Base-by-base conservation (phyloP, 352 stramenopile species). In the Phytophthora idaei region DNA sequence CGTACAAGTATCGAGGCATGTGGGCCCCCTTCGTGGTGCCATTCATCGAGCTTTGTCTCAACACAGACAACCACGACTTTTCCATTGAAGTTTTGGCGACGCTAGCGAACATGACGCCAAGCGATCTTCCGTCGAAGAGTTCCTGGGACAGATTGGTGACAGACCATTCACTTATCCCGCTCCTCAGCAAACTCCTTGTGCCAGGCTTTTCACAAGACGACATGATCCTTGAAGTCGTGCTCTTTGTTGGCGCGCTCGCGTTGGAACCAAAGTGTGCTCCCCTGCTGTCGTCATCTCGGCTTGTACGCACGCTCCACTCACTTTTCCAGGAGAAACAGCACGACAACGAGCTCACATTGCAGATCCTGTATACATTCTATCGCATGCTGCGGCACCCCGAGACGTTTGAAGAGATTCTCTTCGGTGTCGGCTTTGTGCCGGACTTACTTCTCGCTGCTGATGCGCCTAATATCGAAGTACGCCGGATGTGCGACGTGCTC, bases 31-130 rank as follows among this genome's bases (percentile, higher is more conserved):
- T 98, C 47, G 68, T 99, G 10, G 79, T 91, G 14, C 84, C 89
- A 10, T 80, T 98, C 37, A 75, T 98, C 10, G 79, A 97, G 57
- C 69, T 98, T n/a, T 87, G 82, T 8, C 51, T 94, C 28, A 82
- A 77, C 42, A 90, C 80, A 1, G 90, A 98, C 59, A 97, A 93
- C 60, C 90, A 98, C 67, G 95, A 98, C 61, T 87, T 98, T 14
- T 80, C 97, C 3, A 87, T 98, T 17, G 97, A 99, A 73, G 89
- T 96, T 7, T 46, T 99, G 5, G 95, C 94, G 21, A 98, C 90
- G 9, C 69, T 99, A 25, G 88, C 81, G 14, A 98, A 98, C 60
- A 68, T 99, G 53, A 99, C 96, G 14, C 79, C 81, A 0, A 84
- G 81, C 49, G 97, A 99, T 73, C 61, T 98, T 34, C 89, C 94